Percentiles rank a stretch among this genome's conserved stretches.
phyloP scores from a whole-genome alignment of 208 protist genomes.

The Acanthamoeba healyi region DNA sequence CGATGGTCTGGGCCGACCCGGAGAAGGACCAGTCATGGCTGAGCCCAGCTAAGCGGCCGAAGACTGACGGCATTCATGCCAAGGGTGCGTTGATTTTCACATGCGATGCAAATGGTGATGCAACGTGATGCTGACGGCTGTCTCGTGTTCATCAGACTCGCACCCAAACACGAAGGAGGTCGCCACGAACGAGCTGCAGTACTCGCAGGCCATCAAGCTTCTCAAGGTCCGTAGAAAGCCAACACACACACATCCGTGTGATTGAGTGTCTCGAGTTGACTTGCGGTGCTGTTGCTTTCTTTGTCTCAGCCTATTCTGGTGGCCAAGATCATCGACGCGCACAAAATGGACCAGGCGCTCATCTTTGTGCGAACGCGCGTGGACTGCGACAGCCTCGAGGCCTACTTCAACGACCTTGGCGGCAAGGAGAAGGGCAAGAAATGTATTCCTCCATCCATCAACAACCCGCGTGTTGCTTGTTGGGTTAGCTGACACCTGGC shows the following conservation, averaged over 20 bases:
- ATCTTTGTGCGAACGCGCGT: conserved; percentile 89
- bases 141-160: background rate
- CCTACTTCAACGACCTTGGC: conserved; percentile 80
- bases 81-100: conserved; percentile 59
- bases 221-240: conserved; percentile 43
- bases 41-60: conserved; percentile 3
- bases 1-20: conserved; percentile 84
- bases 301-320: conserved; percentile 72
- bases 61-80: conserved; percentile 81
- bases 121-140: too few relatives aligned
- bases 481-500: background rate
- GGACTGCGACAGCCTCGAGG: conserved; percentile 87
- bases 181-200: conserved; percentile 66
- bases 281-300: background rate
- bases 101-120: too few relatives aligned
- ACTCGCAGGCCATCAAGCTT: conserved; percentile 84
- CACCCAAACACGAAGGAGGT: background rate
- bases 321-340: conserved; percentile 83
- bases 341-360: conserved; percentile 90
- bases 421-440: conserved; percentile 79
- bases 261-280: background rate
- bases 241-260: background rate
- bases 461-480: background rate
- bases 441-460: background rate
- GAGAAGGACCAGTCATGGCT: conserved; percentile 52